phyloP scores from a whole-genome alignment of 164 flowering plant species.

The Magnolia officinalis region DNA sequence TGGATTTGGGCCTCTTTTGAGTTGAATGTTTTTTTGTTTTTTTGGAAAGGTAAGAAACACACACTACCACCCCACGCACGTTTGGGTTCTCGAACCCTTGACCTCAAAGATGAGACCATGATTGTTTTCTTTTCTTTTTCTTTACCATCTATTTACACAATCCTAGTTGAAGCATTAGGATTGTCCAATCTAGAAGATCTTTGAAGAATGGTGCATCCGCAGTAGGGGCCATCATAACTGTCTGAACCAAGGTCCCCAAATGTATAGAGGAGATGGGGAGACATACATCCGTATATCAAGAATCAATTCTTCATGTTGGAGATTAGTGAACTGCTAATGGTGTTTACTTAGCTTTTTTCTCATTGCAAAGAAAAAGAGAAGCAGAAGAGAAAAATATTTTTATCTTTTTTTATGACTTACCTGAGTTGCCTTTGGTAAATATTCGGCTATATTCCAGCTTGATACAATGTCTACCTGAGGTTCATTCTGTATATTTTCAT shows the following conservation, averaged over 20 bases:
- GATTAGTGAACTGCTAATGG: not conserved
- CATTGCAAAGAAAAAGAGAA: not conserved
- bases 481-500: conserved; percentile 32
- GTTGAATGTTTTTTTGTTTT: no score
- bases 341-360: not conserved
- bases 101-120: no score
- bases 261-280: not conserved
- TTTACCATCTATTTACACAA: no score
- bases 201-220: not conserved
- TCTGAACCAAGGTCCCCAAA: not conserved
- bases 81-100: no score
- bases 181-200: not conserved
- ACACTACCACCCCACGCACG: not conserved
- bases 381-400: not conserved
- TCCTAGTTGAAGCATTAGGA: not conserved
- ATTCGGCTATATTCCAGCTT: conserved; percentile 88
- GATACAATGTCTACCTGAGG: conserved; percentile 71
- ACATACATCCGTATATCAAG: not conserved
- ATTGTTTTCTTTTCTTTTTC: no score
- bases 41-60: not conserved
- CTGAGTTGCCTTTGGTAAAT: conserved; percentile 76
- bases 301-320: not conserved
- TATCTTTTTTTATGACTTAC: conserved; percentile 22
- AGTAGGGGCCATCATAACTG: not conserved
- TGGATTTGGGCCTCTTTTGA: no score